Percentiles rank a stretch among this genome's conserved stretches.
phyloP scores from a whole-genome alignment of 2,329 filamentous ascomycete genomes.

The Fusarium proliferatum region DNA sequence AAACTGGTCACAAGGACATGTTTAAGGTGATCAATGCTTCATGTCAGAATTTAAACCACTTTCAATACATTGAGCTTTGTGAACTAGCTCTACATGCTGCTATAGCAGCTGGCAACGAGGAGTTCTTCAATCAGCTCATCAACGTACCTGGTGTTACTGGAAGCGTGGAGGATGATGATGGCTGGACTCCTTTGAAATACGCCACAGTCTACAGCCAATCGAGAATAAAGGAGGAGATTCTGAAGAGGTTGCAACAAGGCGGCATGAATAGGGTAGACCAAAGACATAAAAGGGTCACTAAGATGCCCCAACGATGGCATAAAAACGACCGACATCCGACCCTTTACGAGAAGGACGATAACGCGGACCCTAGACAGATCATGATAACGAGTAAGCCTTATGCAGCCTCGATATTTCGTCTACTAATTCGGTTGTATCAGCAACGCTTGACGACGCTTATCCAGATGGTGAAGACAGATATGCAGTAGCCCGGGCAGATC shows the following conservation, averaged over 20 bases:
- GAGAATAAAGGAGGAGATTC: not conserved
- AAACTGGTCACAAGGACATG: not conserved
- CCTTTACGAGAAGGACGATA: not conserved
- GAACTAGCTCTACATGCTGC: not conserved
- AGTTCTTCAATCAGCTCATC: not conserved
- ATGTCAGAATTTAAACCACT: fast-evolving
- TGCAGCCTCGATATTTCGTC: fast-evolving
- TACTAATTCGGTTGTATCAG: fast-evolving
- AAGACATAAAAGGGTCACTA: not conserved
- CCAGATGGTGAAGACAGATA: not conserved
- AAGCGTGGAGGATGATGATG: not conserved
- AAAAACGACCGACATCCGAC: not conserved
- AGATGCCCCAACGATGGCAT: not conserved
- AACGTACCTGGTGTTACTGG: not conserved
- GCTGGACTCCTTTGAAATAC: not conserved
- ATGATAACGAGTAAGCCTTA: not conserved
- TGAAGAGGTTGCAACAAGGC: not conserved
- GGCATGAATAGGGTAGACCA: fast-evolving
- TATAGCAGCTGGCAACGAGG: not conserved
- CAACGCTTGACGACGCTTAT: not conserved
- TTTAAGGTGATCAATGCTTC: not conserved
- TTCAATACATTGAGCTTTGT: not conserved
- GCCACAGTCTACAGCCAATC: not conserved
- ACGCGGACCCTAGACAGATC: not conserved
- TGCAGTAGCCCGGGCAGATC: not conserved